These are phyloP conservation scores for Aleurites moluccanus DNA, from an alignment of 441 rosid species.

Conservation along the genomic window DNA sequence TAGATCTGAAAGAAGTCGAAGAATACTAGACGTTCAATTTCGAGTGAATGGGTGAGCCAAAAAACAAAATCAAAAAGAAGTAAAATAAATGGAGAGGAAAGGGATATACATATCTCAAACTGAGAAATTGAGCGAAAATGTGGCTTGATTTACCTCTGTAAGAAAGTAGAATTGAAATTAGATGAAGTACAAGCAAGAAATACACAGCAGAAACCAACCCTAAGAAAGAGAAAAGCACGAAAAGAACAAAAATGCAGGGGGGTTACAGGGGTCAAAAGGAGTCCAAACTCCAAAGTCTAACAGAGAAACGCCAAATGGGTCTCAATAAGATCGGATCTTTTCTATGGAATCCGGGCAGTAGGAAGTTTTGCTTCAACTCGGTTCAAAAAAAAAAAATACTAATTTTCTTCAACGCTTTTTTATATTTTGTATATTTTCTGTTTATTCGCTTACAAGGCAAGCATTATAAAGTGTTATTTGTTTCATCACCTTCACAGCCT, in stretches of 20 bases:
- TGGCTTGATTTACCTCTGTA: neutral
- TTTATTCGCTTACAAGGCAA: conserved; percentile 8
- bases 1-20: conserved; percentile 9
- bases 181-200: neutral
- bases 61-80: neutral
- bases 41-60: neutral
- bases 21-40: neutral
- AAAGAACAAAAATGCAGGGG: neutral
- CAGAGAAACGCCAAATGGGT: neutral
- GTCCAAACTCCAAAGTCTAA: conserved; percentile 2
- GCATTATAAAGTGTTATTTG: neutral
- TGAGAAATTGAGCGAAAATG: neutral
- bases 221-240: neutral
- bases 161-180: neutral
- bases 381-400: neutral
- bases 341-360: neutral
- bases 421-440: neutral
- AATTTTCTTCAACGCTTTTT: neutral
- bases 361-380: neutral
- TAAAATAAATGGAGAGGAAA: neutral
- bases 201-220: neutral
- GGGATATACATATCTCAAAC: neutral
- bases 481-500: too few species aligned
- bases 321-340: neutral
- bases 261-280: neutral